These are phyloP conservation scores for Fusarium redolens DNA, from an alignment of 2,329 filamentous ascomycete species.

Conservation along the genomic window DNA sequence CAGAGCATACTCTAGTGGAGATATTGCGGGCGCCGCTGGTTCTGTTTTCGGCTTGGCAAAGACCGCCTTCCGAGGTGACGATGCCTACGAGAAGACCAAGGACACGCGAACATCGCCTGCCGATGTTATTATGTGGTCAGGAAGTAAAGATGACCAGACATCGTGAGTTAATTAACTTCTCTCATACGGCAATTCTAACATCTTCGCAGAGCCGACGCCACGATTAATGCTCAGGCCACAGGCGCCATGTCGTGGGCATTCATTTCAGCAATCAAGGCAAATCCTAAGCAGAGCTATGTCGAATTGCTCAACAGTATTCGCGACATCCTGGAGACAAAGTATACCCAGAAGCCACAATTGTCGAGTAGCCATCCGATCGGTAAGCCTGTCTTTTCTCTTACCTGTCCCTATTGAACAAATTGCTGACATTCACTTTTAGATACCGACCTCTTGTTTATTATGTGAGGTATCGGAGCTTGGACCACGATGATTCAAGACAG, in stretches of 20 bases:
- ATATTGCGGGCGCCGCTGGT: slow-evolving; percentile 82
- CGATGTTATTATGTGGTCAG: slow-evolving; percentile 98
- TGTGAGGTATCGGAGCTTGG: slow-evolving; percentile 55
- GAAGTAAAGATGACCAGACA: slow-evolving; percentile 95
- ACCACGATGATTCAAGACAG: slow-evolving; percentile 65
- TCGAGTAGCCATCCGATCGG: slow-evolving; percentile 96
- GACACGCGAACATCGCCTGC: slow-evolving; percentile 93
- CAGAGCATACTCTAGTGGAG: slow-evolving; percentile 82
- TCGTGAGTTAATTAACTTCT: slow-evolving; percentile 60
- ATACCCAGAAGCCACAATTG: slow-evolving; percentile 94
- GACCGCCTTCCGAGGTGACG: slow-evolving; percentile 83
- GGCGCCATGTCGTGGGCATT: slow-evolving; percentile 99
- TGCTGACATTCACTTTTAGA: slow-evolving; percentile 55
- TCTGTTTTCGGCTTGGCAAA: slow-evolving; percentile 89
- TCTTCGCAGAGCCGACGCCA: slow-evolving; percentile 80
- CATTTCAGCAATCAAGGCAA: slow-evolving; percentile 89
- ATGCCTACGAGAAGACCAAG: slow-evolving; percentile 81
- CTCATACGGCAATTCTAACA: slow-evolving; percentile 30
- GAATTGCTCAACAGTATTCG: slow-evolving; percentile 95
- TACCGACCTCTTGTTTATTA: slow-evolving; percentile 74
- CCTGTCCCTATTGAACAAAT: not conserved
- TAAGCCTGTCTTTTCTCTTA: slow-evolving; percentile 60
- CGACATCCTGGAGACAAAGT: slow-evolving; percentile 86
- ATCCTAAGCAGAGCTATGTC: slow-evolving; percentile 95
- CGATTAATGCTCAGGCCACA: slow-evolving; percentile 87